phyloP scores from a whole-genome alignment of 1,139 yeast genomes.

The Hyphopichia burtonii region DNA sequence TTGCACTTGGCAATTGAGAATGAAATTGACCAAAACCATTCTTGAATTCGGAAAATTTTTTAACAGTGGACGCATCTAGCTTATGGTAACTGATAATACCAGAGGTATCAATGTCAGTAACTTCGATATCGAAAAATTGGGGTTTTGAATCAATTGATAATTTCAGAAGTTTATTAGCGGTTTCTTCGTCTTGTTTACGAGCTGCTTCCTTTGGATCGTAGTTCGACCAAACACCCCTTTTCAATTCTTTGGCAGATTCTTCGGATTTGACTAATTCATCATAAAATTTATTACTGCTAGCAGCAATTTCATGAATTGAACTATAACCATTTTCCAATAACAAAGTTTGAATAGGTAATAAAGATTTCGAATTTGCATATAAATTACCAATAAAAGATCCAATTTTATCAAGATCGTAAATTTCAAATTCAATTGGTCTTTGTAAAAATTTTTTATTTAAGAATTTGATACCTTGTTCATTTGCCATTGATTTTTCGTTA shows the following conservation, averaged over 20 bases:
- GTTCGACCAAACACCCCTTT: constrained; percentile 66
- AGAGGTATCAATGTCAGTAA: constrained; percentile 47
- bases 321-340: constrained; percentile 67
- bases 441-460: constrained; percentile 62
- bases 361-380: constrained; percentile 49
- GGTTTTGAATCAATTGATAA: constrained; percentile 33
- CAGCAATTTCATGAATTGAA: constrained; percentile 64
- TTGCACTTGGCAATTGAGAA: constrained; percentile 38
- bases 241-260: constrained; percentile 52
- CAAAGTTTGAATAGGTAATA: constrained; percentile 58
- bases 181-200: constrained; percentile 21
- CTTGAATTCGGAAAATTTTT: constrained; percentile 44
- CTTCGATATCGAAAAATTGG: constrained; percentile 60
- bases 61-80: constrained; percentile 33
- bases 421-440: constrained; percentile 68
- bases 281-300: constrained; percentile 55
- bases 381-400: constrained; percentile 82
- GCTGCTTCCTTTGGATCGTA: constrained; percentile 41
- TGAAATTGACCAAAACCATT: constrained; percentile 46
- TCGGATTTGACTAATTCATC: constrained; percentile 61
- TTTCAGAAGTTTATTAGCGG: constrained; percentile 11
- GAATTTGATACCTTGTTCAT: constrained; percentile 56
- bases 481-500: constrained; percentile 41
- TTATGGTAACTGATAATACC: constrained; percentile 60
- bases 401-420: constrained; percentile 69